Base-by-base conservation (phyloP, 148 eudicot species). In the Fallopia convolvulus region DNA sequence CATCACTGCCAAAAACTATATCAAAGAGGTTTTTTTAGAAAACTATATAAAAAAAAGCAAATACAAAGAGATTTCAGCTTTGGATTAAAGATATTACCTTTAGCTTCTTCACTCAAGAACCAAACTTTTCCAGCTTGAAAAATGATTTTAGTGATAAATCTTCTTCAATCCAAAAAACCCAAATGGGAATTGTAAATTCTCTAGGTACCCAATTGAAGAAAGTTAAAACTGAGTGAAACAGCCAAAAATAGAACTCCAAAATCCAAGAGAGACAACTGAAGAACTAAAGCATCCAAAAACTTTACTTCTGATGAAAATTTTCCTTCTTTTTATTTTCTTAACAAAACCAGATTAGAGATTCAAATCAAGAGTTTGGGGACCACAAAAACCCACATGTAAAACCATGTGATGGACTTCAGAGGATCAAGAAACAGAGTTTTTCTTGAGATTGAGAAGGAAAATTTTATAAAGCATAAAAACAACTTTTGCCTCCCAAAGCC, bases 1-100 rank as follows among this genome's bases (percentile, higher is more conserved):
- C 94, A 90, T 85, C 76, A 83, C 84, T 77, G 75, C 53, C 7
- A 23, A 42, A 73, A 44, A 44, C 2, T 3, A 7, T 5, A 17
- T 40, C 21, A 39, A 21, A 23, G 18, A 17, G 32, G 3, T 5
- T 63, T 33, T 33, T 2, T 1, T 0, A 44, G 7, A 44, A 20
- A 23, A 46, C 15, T 15, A 4, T 8, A 44, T 4, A 73, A n/a
- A 71, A 3, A 40, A 42, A 30, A 76, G 18, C 55, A n/a, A 74
- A 70, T 49, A 14, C 13, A 14, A 14, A 26, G 49, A 23, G 17
- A 55, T 14, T 36, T 68, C 6, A 36, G 72, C 11, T 36, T 36
- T 68, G 72, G 1, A 14, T 39, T 65, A 10, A 17, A 32, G 71
- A 65, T 65, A 15, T 61, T 68, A 68, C 72, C 72, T 68, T 68